These are phyloP conservation scores for Adansonia gregorii DNA, from an alignment of 441 rosid genomes.

Conservation along the genomic window DNA sequence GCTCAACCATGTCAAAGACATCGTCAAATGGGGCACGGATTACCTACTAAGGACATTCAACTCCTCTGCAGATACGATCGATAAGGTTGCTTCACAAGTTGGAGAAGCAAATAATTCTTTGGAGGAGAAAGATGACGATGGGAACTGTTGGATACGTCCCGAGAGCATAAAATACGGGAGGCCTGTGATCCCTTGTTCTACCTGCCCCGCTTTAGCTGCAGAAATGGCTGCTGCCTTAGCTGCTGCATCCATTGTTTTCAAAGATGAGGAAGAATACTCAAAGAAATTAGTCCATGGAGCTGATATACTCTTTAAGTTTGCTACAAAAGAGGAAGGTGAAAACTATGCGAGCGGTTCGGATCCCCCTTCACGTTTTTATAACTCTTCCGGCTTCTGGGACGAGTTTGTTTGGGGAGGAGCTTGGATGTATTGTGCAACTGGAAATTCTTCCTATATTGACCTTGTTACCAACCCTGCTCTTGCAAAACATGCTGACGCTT, in stretches of 20 bases:
- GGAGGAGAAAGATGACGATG: slow-evolving; percentile 63
- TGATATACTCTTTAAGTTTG: slow-evolving; percentile 58
- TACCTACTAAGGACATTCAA: slow-evolving; percentile 79
- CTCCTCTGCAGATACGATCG: slow-evolving; percentile 60
- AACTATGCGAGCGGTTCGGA: slow-evolving; percentile 62
- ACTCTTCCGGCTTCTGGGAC: slow-evolving; percentile 76
- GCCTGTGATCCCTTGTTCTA: slow-evolving; percentile 44
- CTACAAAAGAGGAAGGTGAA: slow-evolving; percentile 66
- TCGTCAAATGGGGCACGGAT: slow-evolving; percentile 79
- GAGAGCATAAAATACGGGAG: slow-evolving; percentile 80
- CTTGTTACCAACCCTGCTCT: slow-evolving; percentile 58
- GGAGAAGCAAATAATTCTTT: slow-evolving; percentile 70
- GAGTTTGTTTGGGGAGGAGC: slow-evolving; percentile 88
- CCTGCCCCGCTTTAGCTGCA: slow-evolving; percentile 81
- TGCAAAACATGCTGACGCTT: slow-evolving; percentile 71
- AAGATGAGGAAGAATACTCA: slow-evolving; percentile 71
- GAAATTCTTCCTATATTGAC: slow-evolving; percentile 66
- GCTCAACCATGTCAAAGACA: slow-evolving; percentile 72
- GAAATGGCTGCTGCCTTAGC: slow-evolving; percentile 97
- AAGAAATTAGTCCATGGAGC: slow-evolving; percentile 83
- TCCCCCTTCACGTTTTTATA: slow-evolving; percentile 57
- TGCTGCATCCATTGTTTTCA: slow-evolving; percentile 93
- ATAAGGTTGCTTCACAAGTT: slow-evolving; percentile 57
- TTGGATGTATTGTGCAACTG: slow-evolving; percentile 95
- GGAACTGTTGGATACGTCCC: slow-evolving; percentile 94